A percentile compares a stretch with the other conserved stretches of the same genome.
phyloP scores from a whole-genome alignment of 768 basidiomycete genomes.

The Calocera viscosa region DNA sequence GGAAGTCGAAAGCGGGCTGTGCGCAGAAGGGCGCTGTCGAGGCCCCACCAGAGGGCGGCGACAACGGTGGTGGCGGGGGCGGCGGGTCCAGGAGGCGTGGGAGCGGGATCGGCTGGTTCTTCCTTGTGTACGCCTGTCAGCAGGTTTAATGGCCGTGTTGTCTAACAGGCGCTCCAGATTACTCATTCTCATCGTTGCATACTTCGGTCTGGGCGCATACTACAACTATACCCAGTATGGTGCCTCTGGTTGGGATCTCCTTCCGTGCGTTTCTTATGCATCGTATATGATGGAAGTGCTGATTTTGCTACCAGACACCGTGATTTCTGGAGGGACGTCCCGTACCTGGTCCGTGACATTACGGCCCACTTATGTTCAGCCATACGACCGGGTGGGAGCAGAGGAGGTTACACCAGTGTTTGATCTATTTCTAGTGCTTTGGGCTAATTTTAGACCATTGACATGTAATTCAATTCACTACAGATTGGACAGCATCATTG shows the following conservation, averaged over 20 bases:
- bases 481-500: not conserved
- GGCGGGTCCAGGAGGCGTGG: slow-evolving; percentile 31
- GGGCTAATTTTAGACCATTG: slow-evolving; percentile 1
- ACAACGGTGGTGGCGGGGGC: slow-evolving; percentile 20
- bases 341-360: slow-evolving; percentile 71
- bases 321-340: slow-evolving; percentile 83
- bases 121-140: slow-evolving; percentile 52
- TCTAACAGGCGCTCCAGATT: slow-evolving; percentile 31
- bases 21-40: slow-evolving; percentile 25
- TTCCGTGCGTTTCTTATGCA: slow-evolving; percentile 52
- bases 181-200: slow-evolving; percentile 50
- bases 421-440: slow-evolving; percentile 1
- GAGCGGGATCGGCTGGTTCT: slow-evolving; percentile 79
- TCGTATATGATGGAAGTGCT: slow-evolving; percentile 4
- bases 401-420: slow-evolving; percentile 23
- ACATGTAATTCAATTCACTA: not conserved
- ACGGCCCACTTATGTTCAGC: slow-evolving; percentile 62
- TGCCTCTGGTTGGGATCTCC: slow-evolving; percentile 65
- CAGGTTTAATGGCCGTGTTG: not conserved
- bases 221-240: slow-evolving; percentile 84
- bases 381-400: slow-evolving; percentile 47
- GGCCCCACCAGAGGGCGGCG: slow-evolving; percentile 18
- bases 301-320: slow-evolving; percentile 47
- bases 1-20: slow-evolving; percentile 54
- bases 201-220: slow-evolving; percentile 70